phyloP scores from a whole-genome alignment of 1,284 basidiomycete species.

The Ceratobasidium sp. region DNA sequence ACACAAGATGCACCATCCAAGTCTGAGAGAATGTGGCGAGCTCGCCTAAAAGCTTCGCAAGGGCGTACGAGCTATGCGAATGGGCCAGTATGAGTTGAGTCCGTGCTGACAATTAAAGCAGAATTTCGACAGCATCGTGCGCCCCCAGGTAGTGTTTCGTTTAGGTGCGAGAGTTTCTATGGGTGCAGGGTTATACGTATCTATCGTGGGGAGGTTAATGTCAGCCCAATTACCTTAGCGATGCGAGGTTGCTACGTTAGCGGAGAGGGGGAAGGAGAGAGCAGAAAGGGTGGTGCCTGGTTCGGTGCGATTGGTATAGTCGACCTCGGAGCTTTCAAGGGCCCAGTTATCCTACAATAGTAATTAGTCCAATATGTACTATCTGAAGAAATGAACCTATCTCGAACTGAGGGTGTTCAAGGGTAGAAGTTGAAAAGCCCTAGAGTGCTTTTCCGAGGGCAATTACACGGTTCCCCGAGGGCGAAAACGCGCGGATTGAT shows the following conservation, averaged over 20 bases:
- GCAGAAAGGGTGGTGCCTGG: slow-evolving; percentile 4
- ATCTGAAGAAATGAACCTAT: slow-evolving; percentile 57
- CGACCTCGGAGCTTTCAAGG: slow-evolving; percentile 60
- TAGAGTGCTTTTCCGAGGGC: slow-evolving; percentile 61
- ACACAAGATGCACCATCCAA: slow-evolving; percentile 67
- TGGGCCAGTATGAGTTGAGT: background rate
- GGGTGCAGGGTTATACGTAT: slow-evolving; percentile 59
- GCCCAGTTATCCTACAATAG: slow-evolving; percentile 65
- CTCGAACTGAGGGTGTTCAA: slow-evolving; percentile 73
- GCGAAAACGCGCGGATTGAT: slow-evolving; percentile 58
- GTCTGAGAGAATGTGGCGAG: slow-evolving; percentile 69
- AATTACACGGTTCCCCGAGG: slow-evolving; percentile 66
- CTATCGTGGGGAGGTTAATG: slow-evolving; percentile 49
- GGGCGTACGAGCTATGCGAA: slow-evolving; percentile 56
- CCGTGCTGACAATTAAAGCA: slow-evolving; percentile 45
- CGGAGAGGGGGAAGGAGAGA: slow-evolving; percentile 28
- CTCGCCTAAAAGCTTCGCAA: slow-evolving; percentile 72
- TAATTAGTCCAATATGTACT: background rate
- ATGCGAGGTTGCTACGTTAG: slow-evolving; percentile 58
- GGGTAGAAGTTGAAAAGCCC: slow-evolving; percentile 73
- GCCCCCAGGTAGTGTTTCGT: slow-evolving; percentile 43
- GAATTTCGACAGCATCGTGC: slow-evolving; percentile 48
- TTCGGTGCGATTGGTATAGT: slow-evolving; percentile 23
- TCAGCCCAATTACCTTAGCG: slow-evolving; percentile 58
- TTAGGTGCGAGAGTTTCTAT: slow-evolving; percentile 47